Percentiles rank a stretch among this genome's conserved stretches.
phyloP scores from a whole-genome alignment of 768 basidiomycete genomes.

The Tricholoma hemisulphureum region DNA sequence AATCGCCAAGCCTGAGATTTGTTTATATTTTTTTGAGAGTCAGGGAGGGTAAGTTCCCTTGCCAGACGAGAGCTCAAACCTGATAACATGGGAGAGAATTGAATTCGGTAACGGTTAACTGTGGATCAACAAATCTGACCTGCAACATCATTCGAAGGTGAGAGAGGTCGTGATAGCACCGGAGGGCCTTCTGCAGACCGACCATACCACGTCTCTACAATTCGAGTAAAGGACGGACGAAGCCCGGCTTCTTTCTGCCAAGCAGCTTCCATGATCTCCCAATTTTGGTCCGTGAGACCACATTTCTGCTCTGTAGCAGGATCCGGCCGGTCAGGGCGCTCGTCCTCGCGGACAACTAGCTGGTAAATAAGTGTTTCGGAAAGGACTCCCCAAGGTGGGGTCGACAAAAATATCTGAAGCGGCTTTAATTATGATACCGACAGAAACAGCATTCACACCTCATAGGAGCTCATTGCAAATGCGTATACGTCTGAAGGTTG shows the following conservation, averaged over 20 bases:
- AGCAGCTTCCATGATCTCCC: neutral
- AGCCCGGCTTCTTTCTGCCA: neutral
- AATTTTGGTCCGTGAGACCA: neutral
- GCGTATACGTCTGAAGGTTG: neutral
- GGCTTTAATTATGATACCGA: neutral
- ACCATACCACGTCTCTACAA: neutral
- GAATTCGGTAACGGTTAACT: neutral
- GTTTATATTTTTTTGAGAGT: neutral
- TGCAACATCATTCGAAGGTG: neutral
- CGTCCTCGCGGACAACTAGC: neutral
- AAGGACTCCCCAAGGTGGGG: neutral
- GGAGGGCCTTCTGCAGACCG: neutral
- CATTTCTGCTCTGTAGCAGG: neutral
- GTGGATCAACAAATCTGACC: neutral
- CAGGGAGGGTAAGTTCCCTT: neutral
- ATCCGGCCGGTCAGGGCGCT: neutral
- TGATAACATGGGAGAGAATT: neutral
- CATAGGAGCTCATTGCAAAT: conserved; percentile 1
- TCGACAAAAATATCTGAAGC: neutral
- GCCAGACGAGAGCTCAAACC: neutral
- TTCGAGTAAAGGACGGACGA: neutral
- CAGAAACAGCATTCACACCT: neutral
- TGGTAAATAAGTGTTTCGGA: neutral
- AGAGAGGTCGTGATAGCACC: neutral
- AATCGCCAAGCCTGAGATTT: neutral